Evolutionary conservation across 179 eudicot species (phyloP).

Genomic region (Carnegiea gigantea): DNA sequence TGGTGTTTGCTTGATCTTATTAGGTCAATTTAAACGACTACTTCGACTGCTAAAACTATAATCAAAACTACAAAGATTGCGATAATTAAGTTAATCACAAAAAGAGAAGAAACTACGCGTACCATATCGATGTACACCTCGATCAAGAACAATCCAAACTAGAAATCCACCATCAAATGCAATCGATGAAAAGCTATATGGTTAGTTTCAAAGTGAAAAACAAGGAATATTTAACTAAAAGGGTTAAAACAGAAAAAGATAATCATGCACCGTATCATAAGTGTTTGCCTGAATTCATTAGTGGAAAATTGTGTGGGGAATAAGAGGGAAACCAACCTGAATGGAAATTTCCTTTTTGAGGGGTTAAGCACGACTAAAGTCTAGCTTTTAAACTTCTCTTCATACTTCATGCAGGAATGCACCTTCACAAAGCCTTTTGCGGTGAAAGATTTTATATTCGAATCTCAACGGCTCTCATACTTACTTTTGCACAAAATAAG

Average conservation of each 20-base stretch:
- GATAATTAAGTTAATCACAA: background rate
- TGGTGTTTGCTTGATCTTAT: too few relatives aligned
- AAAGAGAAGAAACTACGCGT: background rate
- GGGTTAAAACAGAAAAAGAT: background rate
- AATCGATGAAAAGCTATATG: background rate
- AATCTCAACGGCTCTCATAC: too few relatives aligned
- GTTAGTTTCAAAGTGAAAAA: background rate
- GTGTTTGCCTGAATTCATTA: background rate
- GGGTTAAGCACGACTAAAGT: background rate
- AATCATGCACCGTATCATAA: background rate
- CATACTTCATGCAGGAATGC: background rate
- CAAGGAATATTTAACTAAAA: background rate
- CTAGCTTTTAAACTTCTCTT: background rate
- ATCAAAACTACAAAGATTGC: background rate
- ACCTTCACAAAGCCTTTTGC: background rate
- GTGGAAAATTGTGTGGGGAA: background rate
- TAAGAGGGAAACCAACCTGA: background rate
- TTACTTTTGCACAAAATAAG: too few relatives aligned
- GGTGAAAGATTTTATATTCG: too few relatives aligned
- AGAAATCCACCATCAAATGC: background rate
- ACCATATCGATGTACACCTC: background rate
- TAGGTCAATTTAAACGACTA: too few relatives aligned
- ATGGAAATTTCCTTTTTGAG: background rate
- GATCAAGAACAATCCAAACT: background rate
- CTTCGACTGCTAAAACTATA: too few relatives aligned